Conservation (phyloP, 345 rosid genomes). For the Dimocarpus longan region DNA sequence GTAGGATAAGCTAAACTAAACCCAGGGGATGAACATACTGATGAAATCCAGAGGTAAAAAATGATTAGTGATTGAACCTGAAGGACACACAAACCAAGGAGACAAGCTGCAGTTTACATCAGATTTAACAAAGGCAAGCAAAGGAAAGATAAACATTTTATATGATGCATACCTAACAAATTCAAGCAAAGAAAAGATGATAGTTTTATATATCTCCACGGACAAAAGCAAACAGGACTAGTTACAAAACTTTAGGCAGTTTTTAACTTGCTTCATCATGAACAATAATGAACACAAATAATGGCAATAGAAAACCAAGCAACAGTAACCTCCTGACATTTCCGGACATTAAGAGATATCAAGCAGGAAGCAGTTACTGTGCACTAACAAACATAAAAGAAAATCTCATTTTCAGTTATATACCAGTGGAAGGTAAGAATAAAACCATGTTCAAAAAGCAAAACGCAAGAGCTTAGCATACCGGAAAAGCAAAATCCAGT, state of each 20-base stretch:
- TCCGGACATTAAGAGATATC: background rate
- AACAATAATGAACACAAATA: background rate
- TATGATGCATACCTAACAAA: background rate
- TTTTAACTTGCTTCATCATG: background rate
- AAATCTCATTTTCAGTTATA: background rate
- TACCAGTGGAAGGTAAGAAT: background rate
- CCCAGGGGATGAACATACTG: background rate
- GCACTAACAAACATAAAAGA: background rate
- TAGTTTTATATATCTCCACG: background rate
- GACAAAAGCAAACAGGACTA: background rate
- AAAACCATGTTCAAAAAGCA: background rate
- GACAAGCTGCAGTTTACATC: background rate
- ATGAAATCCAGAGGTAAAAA: background rate
- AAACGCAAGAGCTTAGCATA: conserved; percentile 30
- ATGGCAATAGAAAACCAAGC: background rate
- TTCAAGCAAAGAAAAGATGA: background rate
- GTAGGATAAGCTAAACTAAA: background rate
- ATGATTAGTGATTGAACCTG: background rate
- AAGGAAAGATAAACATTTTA: background rate
- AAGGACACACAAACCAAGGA: background rate
- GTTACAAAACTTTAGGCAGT: background rate
- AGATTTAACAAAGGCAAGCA: background rate
- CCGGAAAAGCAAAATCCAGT: conserved; percentile 93
- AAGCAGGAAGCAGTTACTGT: background rate
- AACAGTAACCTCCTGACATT: background rate